These are phyloP conservation scores for Trichoderma harzianum DNA, from an alignment of 2,329 filamentous ascomycete species.

Conservation along the genomic window DNA sequence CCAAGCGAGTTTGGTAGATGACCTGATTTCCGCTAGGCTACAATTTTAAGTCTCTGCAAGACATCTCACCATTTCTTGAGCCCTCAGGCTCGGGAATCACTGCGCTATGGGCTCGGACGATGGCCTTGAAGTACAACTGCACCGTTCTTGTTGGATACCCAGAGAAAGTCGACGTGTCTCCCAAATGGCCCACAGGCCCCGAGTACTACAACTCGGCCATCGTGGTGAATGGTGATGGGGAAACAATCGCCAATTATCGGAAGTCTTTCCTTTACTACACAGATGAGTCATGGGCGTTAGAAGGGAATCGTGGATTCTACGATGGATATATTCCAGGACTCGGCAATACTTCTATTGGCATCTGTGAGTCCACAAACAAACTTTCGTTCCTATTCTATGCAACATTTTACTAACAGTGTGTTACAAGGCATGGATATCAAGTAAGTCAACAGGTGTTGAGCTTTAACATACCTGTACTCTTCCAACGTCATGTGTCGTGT, in stretches of 20 bases:
- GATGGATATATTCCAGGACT: conserved; percentile 43
- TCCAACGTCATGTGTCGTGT: not conserved
- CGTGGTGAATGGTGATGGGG: conserved; percentile 55
- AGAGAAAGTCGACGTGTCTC: conserved; percentile 56
- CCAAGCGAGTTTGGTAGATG: not conserved
- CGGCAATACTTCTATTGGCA: conserved; percentile 54
- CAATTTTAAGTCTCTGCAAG: conserved; percentile 67
- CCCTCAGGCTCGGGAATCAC: conserved; percentile 61
- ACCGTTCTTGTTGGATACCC: conserved; percentile 71
- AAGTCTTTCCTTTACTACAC: conserved; percentile 58
- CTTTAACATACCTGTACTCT: not conserved
- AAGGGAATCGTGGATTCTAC: conserved; percentile 51
- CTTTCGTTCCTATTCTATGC: not conserved
- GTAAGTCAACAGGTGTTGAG: conserved; percentile 35
- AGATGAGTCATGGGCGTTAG: conserved; percentile 60
- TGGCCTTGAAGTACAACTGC: conserved; percentile 64
- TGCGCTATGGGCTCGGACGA: conserved; percentile 67
- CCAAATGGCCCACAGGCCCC: conserved; percentile 48
- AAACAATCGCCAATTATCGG: conserved; percentile 57
- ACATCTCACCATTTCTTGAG: conserved; percentile 69
- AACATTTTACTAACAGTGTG: not conserved
- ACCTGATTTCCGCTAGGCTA: conserved; percentile 49
- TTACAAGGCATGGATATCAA: conserved; percentile 53
- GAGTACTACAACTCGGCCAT: conserved; percentile 56
- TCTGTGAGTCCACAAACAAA: conserved; percentile 33